These are phyloP conservation scores for Aspergillus incahuasiensis DNA, from an alignment of 495 filamentous ascomycete species.

Conservation along the genomic window DNA sequence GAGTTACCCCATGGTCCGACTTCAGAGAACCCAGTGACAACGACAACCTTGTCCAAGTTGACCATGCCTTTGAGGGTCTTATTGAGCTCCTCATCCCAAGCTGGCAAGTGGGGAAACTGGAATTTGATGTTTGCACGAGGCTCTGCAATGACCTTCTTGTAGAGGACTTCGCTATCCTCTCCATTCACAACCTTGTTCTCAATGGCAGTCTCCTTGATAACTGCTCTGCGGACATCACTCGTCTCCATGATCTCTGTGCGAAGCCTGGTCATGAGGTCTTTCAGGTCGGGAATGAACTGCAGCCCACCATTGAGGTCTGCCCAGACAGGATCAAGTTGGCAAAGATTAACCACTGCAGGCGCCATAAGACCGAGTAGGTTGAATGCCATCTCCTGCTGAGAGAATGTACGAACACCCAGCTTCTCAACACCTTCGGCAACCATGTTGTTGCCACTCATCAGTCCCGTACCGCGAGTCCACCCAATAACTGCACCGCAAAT, in stretches of 20 bases:
- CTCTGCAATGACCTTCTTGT: conserved; percentile 87
- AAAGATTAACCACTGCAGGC: conserved; percentile 88
- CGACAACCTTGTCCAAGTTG: conserved; percentile 94
- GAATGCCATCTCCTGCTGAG: conserved; percentile 99
- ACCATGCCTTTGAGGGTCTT: conserved; percentile 92
- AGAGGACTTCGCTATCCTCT: conserved; percentile 83
- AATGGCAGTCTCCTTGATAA: conserved; percentile 91
- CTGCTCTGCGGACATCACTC: conserved; percentile 86
- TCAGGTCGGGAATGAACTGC: conserved; percentile 96
- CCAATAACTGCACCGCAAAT: conserved; percentile 98
- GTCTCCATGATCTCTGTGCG: conserved; percentile 91
- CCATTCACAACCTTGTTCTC: conserved; percentile 98
- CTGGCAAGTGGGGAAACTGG: conserved; percentile 81
- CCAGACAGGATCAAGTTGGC: conserved; percentile 91
- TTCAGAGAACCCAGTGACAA: conserved; percentile 94
- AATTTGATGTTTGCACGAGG: conserved; percentile 97
- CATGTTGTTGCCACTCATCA: conserved; percentile 98
- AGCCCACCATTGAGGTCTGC: conserved; percentile 97
- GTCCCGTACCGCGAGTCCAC: conserved; percentile 96
- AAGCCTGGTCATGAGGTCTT: conserved; percentile 83
- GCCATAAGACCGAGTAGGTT: conserved; percentile 97
- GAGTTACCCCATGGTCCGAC: conserved; percentile 98
- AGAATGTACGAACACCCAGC: conserved; percentile 96
- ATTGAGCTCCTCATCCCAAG: conserved; percentile 87
- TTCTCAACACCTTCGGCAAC: conserved; percentile 95